Conservation (phyloP, 257 asterid species). For the Nemophila menziesii region DNA sequence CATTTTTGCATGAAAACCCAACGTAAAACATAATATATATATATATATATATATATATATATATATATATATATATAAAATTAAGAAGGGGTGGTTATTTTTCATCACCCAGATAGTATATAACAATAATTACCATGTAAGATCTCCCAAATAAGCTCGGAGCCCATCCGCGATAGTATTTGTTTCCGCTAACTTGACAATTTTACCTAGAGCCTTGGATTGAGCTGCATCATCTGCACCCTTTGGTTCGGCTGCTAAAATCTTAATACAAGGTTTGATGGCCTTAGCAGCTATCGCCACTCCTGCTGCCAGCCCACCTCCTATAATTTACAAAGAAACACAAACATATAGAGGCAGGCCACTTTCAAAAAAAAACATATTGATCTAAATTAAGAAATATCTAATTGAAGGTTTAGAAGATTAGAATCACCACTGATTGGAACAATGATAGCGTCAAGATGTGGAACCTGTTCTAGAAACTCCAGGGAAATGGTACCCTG, state of each 20-base stretch:
- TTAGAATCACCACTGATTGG: no score
- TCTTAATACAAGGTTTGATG: no score
- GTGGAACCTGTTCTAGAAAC: constrained; percentile 64
- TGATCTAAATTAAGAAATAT: constrained; percentile 49
- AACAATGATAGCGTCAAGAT: constrained; percentile 67
- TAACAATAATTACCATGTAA: constrained; percentile 50
- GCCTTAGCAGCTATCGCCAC: constrained; percentile 84
- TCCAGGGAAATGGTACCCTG: no score
- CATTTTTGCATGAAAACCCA: no score
- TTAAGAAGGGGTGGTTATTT: no score
- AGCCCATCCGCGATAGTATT: constrained; percentile 85
- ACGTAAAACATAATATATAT: no score
- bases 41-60: no score
- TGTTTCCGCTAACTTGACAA: constrained; percentile 55
- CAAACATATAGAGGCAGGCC: constrained; percentile 2
- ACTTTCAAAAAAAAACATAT: no score
- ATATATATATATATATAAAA: no score
- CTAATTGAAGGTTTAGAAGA: constrained; percentile 70
- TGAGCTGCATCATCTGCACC: constrained; percentile 89
- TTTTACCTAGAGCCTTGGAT: constrained; percentile 49
- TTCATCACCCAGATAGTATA: no score
- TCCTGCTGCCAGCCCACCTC: constrained; percentile 90
- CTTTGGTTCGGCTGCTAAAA: constrained; percentile 90
- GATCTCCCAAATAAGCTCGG: no score
- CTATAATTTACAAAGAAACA: constrained; percentile 20